A percentile compares a stretch with the other conserved stretches of the same genome.
Evolutionary conservation across 768 basidiomycete species (phyloP).

Genomic region (Trametes coccinea): DNA sequence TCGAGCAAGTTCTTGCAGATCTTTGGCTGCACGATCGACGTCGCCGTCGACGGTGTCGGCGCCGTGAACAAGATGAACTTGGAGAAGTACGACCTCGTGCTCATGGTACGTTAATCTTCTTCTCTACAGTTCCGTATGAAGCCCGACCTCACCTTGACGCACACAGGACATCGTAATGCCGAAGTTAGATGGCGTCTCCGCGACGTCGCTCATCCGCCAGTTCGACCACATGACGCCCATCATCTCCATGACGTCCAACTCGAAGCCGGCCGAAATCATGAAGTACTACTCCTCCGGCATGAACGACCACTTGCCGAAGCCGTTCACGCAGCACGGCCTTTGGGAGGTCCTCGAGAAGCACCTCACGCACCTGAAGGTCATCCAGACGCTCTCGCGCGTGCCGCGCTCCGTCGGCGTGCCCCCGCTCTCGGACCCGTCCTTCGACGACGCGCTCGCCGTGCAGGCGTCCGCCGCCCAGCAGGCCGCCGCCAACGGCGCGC

Average conservation of each 20-base stretch:
- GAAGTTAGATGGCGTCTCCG: constrained; percentile 83
- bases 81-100: constrained; percentile 92
- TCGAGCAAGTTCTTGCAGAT: constrained; percentile 94
- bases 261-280: constrained; percentile 90
- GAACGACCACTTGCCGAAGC: constrained; percentile 97
- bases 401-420: constrained; percentile 70
- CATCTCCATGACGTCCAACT: constrained; percentile 97
- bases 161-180: constrained; percentile 93
- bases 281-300: constrained; percentile 89
- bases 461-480: constrained; percentile 29
- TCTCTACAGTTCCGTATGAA: background rate
- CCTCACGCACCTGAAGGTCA: constrained; percentile 81
- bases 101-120: constrained; percentile 67
- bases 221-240: constrained; percentile 96
- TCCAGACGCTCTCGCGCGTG: constrained; percentile 72
- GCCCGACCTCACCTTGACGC: background rate
- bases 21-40: constrained; percentile 92
- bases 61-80: constrained; percentile 97
- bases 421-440: constrained; percentile 51
- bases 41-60: constrained; percentile 89
- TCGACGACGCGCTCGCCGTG: constrained; percentile 56
- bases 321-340: constrained; percentile 93
- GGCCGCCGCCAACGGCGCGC: background rate
- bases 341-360: constrained; percentile 95
- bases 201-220: constrained; percentile 90